Evolutionary conservation across 2,329 filamentous ascomycete species (phyloP).

Genomic region (Tolypocladium tundrense): DNA sequence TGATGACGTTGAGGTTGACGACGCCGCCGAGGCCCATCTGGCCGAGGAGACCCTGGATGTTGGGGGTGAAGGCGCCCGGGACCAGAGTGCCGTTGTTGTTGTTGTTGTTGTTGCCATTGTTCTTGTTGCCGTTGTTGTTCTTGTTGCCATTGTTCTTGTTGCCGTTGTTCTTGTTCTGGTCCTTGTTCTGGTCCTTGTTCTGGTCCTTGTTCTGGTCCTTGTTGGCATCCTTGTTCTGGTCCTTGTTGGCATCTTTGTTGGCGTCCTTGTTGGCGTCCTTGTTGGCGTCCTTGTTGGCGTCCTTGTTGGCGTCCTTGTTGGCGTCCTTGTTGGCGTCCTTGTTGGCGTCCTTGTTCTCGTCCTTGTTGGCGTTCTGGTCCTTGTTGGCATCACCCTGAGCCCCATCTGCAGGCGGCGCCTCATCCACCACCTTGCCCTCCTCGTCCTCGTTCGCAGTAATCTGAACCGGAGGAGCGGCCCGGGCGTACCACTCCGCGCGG

Average conservation of each 20-base stretch:
- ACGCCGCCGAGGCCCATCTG: conserved; percentile 16
- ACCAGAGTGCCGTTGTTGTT: conserved; percentile 3
- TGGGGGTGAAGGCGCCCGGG: conserved; percentile 8
- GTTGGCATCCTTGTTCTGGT: too few relatives aligned
- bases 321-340: conserved; percentile 7
- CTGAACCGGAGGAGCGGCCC: neutral
- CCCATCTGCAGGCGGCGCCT: neutral
- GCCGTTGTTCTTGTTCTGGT: neutral
- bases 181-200: neutral
- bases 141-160: neutral
- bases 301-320: conserved; percentile 6
- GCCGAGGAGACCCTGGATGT: conserved; percentile 14
- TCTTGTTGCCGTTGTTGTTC: conserved; percentile 5
- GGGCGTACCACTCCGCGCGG: neutral
- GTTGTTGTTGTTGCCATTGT: conserved; percentile 1
- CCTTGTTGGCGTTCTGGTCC: conserved; percentile 6
- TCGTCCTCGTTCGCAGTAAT: neutral
- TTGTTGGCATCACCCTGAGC: neutral
- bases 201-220: neutral
- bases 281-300: neutral
- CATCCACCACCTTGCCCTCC: neutral
- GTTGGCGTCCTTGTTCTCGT: neutral
- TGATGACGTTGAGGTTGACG: conserved; percentile 15
- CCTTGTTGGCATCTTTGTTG: too few relatives aligned
- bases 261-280: too few relatives aligned